Evolutionary conservation across 163 green algal genomes (phyloP).

Genomic region (Botryococcus braunii): DNA sequence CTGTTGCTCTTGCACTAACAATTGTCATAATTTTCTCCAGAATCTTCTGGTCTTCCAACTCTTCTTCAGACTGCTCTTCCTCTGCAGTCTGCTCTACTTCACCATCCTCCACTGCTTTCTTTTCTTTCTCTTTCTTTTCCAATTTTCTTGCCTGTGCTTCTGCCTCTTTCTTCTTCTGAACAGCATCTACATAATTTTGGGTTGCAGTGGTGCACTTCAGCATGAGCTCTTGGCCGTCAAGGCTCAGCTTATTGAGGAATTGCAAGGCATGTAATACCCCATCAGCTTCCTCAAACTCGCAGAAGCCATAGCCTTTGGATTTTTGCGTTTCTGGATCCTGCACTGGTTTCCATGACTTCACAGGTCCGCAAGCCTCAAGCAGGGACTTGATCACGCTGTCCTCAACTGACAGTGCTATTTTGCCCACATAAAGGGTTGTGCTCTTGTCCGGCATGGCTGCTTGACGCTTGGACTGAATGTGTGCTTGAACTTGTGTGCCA

Average conservation of each 20-base stretch:
- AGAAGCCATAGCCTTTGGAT: slow-evolving; percentile 84
- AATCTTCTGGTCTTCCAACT: slow-evolving; percentile 10
- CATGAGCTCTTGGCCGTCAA: slow-evolving; percentile 52
- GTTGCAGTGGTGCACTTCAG: slow-evolving; percentile 46
- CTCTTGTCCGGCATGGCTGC: slow-evolving; percentile 20
- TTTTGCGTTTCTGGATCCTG: slow-evolving; percentile 62
- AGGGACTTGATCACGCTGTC: slow-evolving; percentile 47
- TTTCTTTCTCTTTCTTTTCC: slow-evolving; percentile 4
- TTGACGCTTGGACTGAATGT: no score
- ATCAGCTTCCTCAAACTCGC: slow-evolving; percentile 71
- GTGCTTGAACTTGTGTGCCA: no score
- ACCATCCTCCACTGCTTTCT: slow-evolving; percentile 5
- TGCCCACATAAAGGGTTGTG: slow-evolving; percentile 84
- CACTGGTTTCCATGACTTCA: slow-evolving; percentile 75
- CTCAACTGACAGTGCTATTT: slow-evolving; percentile 70
- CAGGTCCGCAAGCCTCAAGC: slow-evolving; percentile 67
- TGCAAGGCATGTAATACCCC: slow-evolving; percentile 64
- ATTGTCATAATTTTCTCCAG: slow-evolving; percentile 46
- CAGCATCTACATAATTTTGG: slow-evolving; percentile 28
- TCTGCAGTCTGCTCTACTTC: background rate
- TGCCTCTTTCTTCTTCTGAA: background rate
- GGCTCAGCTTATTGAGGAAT: slow-evolving; percentile 60
- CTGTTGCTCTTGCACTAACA: slow-evolving; percentile 29
- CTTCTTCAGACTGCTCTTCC: slow-evolving; percentile 3
- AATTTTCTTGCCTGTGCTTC: slow-evolving; percentile 5